Percentiles rank a stretch among this genome's conserved stretches.
Evolutionary conservation across 345 rosid genomes (phyloP).

Genomic region (Stellera chamaejasme): DNA sequence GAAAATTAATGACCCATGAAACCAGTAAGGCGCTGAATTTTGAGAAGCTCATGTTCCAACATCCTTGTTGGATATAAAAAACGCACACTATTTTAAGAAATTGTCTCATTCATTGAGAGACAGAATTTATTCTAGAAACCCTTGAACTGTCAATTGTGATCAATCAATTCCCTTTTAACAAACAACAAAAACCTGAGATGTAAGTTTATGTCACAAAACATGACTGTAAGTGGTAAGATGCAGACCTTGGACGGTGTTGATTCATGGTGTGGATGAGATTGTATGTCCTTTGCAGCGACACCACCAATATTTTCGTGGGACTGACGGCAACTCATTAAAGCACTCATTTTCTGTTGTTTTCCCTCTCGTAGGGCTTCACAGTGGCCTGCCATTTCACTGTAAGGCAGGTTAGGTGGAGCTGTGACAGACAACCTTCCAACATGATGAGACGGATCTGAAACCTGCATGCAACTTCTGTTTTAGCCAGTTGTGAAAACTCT

Average conservation of each 20-base stretch:
- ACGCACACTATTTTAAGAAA: no score
- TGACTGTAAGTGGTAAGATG: no score
- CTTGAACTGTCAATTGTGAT: no score
- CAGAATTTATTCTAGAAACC: no score
- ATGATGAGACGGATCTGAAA: slow-evolving; percentile 45
- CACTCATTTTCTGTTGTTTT: slow-evolving; percentile 60
- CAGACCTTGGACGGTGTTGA: slow-evolving; percentile 10
- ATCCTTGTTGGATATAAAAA: no score
- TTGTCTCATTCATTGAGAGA: no score
- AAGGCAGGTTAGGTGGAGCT: slow-evolving; percentile 46
- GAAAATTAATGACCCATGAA: no score
- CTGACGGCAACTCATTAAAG: slow-evolving; percentile 34
- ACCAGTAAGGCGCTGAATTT: no score
- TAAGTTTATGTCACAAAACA: background rate
- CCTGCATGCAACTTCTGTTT: slow-evolving; percentile 19
- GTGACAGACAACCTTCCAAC: slow-evolving; percentile 52
- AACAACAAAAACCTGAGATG: background rate
- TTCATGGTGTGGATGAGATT: slow-evolving; percentile 11
- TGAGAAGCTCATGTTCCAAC: no score
- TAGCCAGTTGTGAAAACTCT: no score
- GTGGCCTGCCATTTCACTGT: slow-evolving; percentile 60
- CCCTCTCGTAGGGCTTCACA: slow-evolving; percentile 63
- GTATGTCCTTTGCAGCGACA: slow-evolving; percentile 15
- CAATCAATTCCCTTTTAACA: background rate
- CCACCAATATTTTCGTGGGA: slow-evolving; percentile 23